Percentiles rank a stretch among this genome's conserved stretches.
Conservation (phyloP, 768 basidiomycete genomes). For the Mycena belliarum region DNA sequence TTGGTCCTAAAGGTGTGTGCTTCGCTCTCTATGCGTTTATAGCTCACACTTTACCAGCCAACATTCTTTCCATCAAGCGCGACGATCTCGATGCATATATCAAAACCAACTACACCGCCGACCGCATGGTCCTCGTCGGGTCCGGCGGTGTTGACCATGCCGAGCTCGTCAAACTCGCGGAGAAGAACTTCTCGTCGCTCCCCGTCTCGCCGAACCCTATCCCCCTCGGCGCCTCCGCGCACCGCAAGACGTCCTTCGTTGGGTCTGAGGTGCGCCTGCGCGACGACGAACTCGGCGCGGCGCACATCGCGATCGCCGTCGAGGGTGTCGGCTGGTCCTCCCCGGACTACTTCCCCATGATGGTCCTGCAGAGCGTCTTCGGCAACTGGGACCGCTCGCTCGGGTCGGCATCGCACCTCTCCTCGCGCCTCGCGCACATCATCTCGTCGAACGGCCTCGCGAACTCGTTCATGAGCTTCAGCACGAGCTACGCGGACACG, state of each 20-base stretch:
- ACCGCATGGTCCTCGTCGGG: constrained; percentile 98
- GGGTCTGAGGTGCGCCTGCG: constrained; percentile 96
- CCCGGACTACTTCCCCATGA: constrained; percentile 99
- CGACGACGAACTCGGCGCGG: constrained; percentile 86
- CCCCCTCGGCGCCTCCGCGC: constrained; percentile 78
- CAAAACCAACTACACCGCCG: constrained; percentile 96
- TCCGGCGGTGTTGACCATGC: constrained; percentile 93
- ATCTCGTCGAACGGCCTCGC: constrained; percentile 93
- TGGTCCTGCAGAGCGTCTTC: constrained; percentile 96
- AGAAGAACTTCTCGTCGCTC: constrained; percentile 88
- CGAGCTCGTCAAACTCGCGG: constrained; percentile 91
- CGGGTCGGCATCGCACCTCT: constrained; percentile 86
- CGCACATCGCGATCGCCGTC: constrained; percentile 94
- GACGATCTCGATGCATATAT: constrained; percentile 90
- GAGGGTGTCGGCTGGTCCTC: constrained; percentile 98
- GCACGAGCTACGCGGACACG: constrained; percentile 97
- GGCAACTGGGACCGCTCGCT: constrained; percentile 99
- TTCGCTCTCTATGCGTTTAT: not conserved
- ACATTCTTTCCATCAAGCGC: constrained; percentile 93
- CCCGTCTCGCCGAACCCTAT: constrained; percentile 88
- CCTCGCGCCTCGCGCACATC: constrained; percentile 89
- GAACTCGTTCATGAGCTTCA: constrained; percentile 99
- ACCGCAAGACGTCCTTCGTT: constrained; percentile 78
- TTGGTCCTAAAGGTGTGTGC: constrained; percentile 72
- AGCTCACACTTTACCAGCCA: constrained; percentile 37